Evolutionary conservation across 495 filamentous ascomycete species (phyloP).

Genomic region (Daldinia vernicosa): DNA sequence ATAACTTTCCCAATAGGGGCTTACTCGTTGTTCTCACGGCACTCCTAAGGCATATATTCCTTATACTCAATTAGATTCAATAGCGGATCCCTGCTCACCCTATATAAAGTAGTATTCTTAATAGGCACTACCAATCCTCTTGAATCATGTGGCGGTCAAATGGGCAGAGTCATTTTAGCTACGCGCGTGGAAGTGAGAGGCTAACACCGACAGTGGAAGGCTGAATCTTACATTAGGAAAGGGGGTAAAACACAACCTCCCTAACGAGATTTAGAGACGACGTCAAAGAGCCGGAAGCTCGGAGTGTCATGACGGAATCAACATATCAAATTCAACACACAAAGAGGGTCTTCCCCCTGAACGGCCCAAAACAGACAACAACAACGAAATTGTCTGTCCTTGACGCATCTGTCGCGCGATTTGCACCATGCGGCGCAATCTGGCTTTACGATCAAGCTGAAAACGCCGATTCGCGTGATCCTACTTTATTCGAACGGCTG

Average conservation of each 20-base stretch:
- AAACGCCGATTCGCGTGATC: slow-evolving; percentile 29
- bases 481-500: slow-evolving; percentile 39
- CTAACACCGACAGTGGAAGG: background rate
- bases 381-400: slow-evolving; percentile 50
- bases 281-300: background rate
- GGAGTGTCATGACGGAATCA: slow-evolving; percentile 7
- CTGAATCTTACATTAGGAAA: background rate
- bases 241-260: background rate
- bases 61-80: background rate
- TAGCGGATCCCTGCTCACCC: background rate
- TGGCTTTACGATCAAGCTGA: slow-evolving; percentile 49
- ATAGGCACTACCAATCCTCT: background rate
- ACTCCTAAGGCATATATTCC: background rate
- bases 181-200: background rate
- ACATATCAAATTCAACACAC: slow-evolving; percentile 17
- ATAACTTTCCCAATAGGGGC: background rate
- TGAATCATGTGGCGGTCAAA: background rate
- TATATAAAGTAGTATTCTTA: background rate
- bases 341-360: slow-evolving; percentile 42
- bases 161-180: background rate
- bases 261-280: background rate
- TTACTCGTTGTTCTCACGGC: background rate
- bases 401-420: slow-evolving; percentile 48
- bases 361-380: slow-evolving; percentile 3
- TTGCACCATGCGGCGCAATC: slow-evolving; percentile 49